Base-by-base conservation (phyloP, 2,329 filamentous ascomycete genomes). In the Arthrobotrys conoides region DNA sequence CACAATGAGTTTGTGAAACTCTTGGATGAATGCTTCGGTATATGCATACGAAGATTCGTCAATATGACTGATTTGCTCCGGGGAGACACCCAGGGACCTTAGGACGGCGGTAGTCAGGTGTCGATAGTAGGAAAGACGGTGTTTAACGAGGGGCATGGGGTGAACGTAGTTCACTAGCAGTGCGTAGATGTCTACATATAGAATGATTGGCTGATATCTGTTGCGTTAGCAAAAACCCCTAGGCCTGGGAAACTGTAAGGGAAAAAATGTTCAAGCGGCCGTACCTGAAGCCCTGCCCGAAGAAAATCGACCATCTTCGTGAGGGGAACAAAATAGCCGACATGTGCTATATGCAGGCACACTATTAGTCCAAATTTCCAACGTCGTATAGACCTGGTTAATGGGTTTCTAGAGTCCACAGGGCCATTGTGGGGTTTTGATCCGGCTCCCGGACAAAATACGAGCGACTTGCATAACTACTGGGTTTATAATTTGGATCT, bases 161-260 rank as follows among this genome's bases (percentile, higher is more conserved):
- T 78, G 63, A 12, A 72, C 46, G 27, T 72, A 78, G 41, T 78
- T 78, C 10, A 78, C 75, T 1, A 78, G 68, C 8, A 78, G 57
- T 24, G 75, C 75, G 22, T 78, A 78, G 30, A 78, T 68, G 38
- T 72, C 75, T 16, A 77, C 73, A 22, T 77, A 77, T 10, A 77
- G 67, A 18, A 77, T 77, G 1, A 64, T 71, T 27, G 73, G 73
- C 68, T 77, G 30, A 12, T 24, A 41, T 9, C 16, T 9, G 1
- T 5, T 5, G 10, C 20, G 36, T 61, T 24, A 49, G 24, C 61
- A 1, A 49, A 10, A 1, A 5, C 20, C 36, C 16, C 44, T 27
- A 38, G 44, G 10, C 16, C 27, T 30, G 27, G 27, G 12, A 5
- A 53, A 41, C 22, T 38, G 8, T 8, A 33, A 41, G 46, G 41